phyloP scores from a whole-genome alignment of 768 basidiomycete genomes.

The Strobilomyces confusus region DNA sequence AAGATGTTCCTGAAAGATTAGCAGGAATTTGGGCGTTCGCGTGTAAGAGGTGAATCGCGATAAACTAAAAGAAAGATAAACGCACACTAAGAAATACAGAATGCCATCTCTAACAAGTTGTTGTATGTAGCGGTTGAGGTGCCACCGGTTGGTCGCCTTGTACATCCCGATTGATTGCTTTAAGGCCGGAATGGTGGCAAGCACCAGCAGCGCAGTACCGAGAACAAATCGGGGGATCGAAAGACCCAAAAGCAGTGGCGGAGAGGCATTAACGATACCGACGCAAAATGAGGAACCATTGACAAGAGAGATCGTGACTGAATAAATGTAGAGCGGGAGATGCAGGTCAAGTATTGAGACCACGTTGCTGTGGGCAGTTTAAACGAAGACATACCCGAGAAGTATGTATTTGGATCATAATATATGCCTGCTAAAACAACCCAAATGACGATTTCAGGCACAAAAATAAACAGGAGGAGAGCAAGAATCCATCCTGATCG shows the following conservation, averaged over 20 bases:
- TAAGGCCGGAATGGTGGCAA: background rate
- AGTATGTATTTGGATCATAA: background rate
- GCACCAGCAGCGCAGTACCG: background rate
- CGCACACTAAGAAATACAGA: background rate
- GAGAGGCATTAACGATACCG: background rate
- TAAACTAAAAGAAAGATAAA: background rate
- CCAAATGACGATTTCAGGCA: background rate
- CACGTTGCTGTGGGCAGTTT: no score
- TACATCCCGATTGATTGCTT: background rate
- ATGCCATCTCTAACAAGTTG: background rate
- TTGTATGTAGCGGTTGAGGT: background rate
- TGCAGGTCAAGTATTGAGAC: background rate
- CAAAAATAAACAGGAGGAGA: constrained; percentile 2
- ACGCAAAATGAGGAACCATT: background rate
- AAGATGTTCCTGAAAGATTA: no score
- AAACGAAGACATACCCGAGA: background rate
- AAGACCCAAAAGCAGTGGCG: background rate
- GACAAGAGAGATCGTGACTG: background rate
- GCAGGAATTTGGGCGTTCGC: no score
- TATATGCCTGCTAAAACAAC: background rate
- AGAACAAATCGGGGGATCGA: background rate
- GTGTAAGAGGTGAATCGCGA: no score
- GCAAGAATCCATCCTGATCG: background rate
- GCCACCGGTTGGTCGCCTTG: background rate
- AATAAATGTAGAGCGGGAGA: background rate